Evolutionary conservation across 2,329 filamentous ascomycete species (phyloP).

Genomic region (Fusarium newnesense): DNA sequence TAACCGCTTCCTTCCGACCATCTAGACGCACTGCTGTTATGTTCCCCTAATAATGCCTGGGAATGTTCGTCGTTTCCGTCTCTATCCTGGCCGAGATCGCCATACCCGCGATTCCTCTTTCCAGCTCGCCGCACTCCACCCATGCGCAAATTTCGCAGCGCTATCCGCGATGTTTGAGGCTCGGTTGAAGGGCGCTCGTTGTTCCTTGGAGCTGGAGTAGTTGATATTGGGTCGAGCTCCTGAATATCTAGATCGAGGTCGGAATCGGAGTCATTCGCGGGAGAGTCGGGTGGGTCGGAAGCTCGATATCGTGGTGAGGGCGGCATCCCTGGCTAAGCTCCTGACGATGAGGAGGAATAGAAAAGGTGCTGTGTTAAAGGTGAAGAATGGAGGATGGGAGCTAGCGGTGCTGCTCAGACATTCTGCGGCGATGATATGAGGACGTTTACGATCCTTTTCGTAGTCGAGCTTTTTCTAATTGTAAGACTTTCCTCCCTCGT

Average conservation of each 20-base stretch:
- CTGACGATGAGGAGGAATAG: slow-evolving; percentile 20
- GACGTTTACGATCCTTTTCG: not conserved
- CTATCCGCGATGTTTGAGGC: slow-evolving; percentile 69
- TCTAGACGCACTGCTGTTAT: slow-evolving; percentile 63
- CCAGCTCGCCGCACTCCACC: slow-evolving; percentile 67
- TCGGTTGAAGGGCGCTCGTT: slow-evolving; percentile 48
- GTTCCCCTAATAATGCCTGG: slow-evolving; percentile 72
- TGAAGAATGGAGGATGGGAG: slow-evolving; percentile 25
- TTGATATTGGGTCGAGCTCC: slow-evolving; percentile 77
- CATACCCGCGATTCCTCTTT: slow-evolving; percentile 66
- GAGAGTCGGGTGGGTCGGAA: slow-evolving; percentile 72
- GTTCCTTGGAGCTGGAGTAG: slow-evolving; percentile 47
- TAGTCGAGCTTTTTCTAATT: not conserved
- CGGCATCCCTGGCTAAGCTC: slow-evolving; percentile 63
- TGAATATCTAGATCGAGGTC: slow-evolving; percentile 83
- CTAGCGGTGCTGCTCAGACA: slow-evolving; percentile 41
- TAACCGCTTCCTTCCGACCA: slow-evolving; percentile 70
- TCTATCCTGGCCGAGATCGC: slow-evolving; percentile 67
- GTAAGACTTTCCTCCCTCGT: not conserved
- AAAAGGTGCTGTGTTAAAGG: slow-evolving; percentile 27
- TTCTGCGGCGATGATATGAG: slow-evolving; percentile 33
- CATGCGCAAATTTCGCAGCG: slow-evolving; percentile 77
- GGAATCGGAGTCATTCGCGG: slow-evolving; percentile 74
- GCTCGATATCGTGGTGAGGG: slow-evolving; percentile 61
- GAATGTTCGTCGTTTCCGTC: slow-evolving; percentile 73